Base-by-base conservation (phyloP, 352 stramenopile genomes). In the Globisporangium carolinianum region DNA sequence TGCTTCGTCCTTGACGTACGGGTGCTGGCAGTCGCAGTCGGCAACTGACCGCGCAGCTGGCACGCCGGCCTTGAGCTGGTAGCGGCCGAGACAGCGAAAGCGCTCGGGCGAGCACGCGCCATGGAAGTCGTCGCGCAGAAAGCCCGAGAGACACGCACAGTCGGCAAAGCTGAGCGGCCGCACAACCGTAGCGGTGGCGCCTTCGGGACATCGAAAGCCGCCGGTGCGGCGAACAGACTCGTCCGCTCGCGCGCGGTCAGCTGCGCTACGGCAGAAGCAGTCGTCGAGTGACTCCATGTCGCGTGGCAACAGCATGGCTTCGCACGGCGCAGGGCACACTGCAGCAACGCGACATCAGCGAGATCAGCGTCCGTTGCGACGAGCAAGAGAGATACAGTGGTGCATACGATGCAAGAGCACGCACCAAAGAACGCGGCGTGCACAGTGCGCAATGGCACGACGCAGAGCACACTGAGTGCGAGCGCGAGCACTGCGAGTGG, bases 211-310 rank as follows among this genome's bases (percentile, higher is more conserved):
- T 8, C 62, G 68, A 48, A 71, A 86, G 36, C 6, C 12, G 4
- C 18, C 41, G 11, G 3, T 9, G 0, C 12, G 45, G 0, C 15
- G 58, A 48, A 18, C 17, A 7, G 18, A 41, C 37, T 57, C 50
- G 24, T 72, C 49, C 32, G 69, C 50, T 3, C 55, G 53, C 24
- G 62, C 24, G 24, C 48, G 47, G 17, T 35, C 6, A 5, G 14
- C 37, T 11, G 12, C 37, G 38, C 54, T 62, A 24, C 57, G 53
- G 53, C 84, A 92, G 35, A 83, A 18, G 42, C 84, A 94, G 61
- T 94, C 79, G 42, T 89, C 73, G 43, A 86, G 68, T 50, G 69
- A 77, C 47, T 90, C 77, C 84, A 94, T 92, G 63, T 94, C 84
- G 45, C 77, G 76, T 43, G 84, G 82, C n/a, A 92, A 72, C 37